These are phyloP conservation scores for Kwoniella mangroviensis DNA, from an alignment of 768 basidiomycete species.

Conservation along the genomic window DNA sequence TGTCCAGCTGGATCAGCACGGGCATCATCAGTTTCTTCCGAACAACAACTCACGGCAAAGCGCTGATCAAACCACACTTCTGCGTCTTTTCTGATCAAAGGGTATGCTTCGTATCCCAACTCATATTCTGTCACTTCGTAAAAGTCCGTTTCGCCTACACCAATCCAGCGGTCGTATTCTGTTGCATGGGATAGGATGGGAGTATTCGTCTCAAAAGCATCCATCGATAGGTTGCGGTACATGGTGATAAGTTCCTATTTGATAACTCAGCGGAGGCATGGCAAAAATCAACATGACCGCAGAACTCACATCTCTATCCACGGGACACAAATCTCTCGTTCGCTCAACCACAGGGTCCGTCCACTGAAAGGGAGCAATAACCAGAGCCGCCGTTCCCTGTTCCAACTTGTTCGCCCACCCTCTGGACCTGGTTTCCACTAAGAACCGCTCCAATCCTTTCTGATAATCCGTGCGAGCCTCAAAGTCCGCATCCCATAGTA, in stretches of 20 bases:
- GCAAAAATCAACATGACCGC: not conserved
- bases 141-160: not conserved
- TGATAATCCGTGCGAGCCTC: constrained; percentile 8
- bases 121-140: not conserved
- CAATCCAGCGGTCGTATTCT: not conserved
- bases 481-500: constrained; percentile 9
- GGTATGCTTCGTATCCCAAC: not conserved
- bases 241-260: not conserved
- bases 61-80: constrained; percentile 1
- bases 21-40: not conserved
- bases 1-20: not conserved
- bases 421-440: not conserved
- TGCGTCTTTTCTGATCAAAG: not conserved
- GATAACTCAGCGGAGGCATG: not conserved
- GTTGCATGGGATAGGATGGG: not conserved
- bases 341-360: not conserved
- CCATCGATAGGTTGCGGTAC: not conserved
- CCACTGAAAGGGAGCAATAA: not conserved
- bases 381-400: constrained; percentile 1
- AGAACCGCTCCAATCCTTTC: constrained; percentile 1
- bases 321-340: not conserved
- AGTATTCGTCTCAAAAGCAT: not conserved
- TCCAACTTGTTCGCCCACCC: constrained; percentile 3
- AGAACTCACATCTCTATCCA: constrained; percentile 2
- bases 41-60: not conserved